Evolutionary conservation across 1,284 basidiomycete species (phyloP), one percentile per base, ranked within the genome.

Genomic region (Ceratobasidium sp.): DNA sequence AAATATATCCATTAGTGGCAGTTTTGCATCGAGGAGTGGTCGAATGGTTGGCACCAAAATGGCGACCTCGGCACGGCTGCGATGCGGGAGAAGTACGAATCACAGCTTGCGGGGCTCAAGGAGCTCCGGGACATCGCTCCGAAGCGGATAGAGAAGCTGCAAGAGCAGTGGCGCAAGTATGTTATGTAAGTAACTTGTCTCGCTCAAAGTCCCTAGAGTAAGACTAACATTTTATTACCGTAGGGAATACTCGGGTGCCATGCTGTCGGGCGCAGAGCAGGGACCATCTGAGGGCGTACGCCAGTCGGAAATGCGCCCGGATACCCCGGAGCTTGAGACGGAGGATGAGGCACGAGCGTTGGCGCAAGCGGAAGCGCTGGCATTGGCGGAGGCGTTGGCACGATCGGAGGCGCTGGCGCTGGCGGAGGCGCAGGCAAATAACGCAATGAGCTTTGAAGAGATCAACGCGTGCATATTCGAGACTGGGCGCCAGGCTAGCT

Each of bases 1-100:
- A 5, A 4, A 5, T 38, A 38, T 11, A 38, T 38, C 4, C 11
- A 11, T 5, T 11, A 38, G 35, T 38, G 35, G 35, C 35, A 38
- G 35, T 54, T 52, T 26, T 46, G 66, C 26, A 70, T 70, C 30
- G n/a, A 58, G 43, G 66, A 70, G 28, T 70, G 66, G 66, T 6
- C n/a, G 2, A 35, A 57, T 30, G 54, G 66, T 2, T 58, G 41
- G 30, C 41, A 32, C 16, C 38, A 47, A 32, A 58, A 47, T 21
- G 43, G 43, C 16, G 43, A 70, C 28, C 54, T 70, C 21, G 54
- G 66, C 26, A 46, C 41, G 16, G 66, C 26, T 1, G n/a, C n/a
- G 4, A 70, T 70, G 66, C 43, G 11, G 5, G 66, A 58, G 52
- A 70, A 49, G 14, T 70, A 58, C 32, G 54, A 70, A 16, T 23